These are phyloP conservation scores for Hypoxylon lienhwacheense DNA, from an alignment of 495 filamentous ascomycete genomes.

Conservation along the genomic window DNA sequence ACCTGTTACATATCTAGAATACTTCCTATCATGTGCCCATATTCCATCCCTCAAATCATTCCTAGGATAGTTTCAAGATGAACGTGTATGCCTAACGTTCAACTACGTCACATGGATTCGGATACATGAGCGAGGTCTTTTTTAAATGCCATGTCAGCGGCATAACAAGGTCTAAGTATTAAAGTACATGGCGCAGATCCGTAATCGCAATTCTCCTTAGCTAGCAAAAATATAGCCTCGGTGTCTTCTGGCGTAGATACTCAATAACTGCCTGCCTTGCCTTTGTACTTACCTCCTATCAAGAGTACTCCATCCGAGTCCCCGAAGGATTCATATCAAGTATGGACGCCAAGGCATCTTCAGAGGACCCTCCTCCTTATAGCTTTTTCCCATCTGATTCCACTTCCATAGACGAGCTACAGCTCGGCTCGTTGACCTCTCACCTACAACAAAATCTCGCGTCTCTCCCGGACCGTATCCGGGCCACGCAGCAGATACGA, in stretches of 20 bases:
- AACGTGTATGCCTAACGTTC: too few species aligned
- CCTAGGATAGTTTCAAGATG: too few species aligned
- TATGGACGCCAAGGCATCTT: constrained; percentile 25
- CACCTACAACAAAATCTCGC: constrained; percentile 45
- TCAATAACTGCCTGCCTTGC: too few species aligned
- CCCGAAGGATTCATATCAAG: background rate
- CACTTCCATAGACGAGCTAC: constrained; percentile 11
- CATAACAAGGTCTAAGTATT: too few species aligned
- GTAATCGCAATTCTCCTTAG: too few species aligned
- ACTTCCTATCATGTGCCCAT: too few species aligned
- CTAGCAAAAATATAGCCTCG: background rate
- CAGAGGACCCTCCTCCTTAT: constrained; percentile 43
- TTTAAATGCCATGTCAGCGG: too few species aligned
- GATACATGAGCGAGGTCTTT: too few species aligned
- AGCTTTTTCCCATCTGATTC: constrained; percentile 19
- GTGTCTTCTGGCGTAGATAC: background rate
- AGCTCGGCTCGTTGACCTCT: constrained; percentile 32
- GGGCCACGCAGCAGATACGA: constrained; percentile 35
- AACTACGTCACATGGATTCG: too few species aligned
- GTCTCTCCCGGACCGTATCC: constrained; percentile 45
- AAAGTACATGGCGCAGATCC: too few species aligned
- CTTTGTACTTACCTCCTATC: background rate
- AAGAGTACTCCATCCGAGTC: background rate
- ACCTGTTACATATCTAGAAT: too few species aligned
- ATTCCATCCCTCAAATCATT: too few species aligned